These are phyloP conservation scores for Cornus controversa DNA, from an alignment of 148 eudicot species.

Conservation along the genomic window DNA sequence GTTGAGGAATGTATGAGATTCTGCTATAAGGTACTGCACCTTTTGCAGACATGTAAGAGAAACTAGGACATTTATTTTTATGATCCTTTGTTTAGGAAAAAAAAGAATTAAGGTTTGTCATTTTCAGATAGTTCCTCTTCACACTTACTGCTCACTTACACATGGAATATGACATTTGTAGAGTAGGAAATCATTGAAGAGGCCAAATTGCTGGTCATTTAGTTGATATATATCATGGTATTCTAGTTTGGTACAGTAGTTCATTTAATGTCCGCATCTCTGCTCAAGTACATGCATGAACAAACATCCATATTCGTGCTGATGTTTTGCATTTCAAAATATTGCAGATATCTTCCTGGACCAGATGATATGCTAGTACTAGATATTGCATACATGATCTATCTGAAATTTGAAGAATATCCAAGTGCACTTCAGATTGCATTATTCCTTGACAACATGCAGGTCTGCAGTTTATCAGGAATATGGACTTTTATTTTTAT, in stretches of 20 bases:
- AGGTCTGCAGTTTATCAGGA: conserved; percentile 41
- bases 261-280: too few relatives aligned
- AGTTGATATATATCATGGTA: neutral
- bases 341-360: conserved; percentile 81
- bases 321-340: conserved; percentile 6
- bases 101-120: neutral
- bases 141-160: neutral
- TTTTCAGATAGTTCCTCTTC: neutral
- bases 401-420: conserved; percentile 69
- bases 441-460: conserved; percentile 62
- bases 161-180: neutral
- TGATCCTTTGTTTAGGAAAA: neutral
- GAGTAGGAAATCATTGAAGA: neutral
- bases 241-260: neutral
- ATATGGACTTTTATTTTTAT: neutral
- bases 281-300: neutral
- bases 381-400: conserved; percentile 65
- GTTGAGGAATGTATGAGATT: neutral
- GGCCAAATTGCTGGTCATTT: neutral
- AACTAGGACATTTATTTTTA: neutral
- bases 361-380: conserved; percentile 85
- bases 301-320: neutral
- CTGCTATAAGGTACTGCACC: neutral
- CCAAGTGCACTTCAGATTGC: conserved; percentile 92
- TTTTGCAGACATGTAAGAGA: neutral